A percentile compares a stretch with the other conserved stretches of the same genome.
Evolutionary conservation across 2,329 filamentous ascomycete genomes (phyloP).

Genomic region (Phoma sp.): DNA sequence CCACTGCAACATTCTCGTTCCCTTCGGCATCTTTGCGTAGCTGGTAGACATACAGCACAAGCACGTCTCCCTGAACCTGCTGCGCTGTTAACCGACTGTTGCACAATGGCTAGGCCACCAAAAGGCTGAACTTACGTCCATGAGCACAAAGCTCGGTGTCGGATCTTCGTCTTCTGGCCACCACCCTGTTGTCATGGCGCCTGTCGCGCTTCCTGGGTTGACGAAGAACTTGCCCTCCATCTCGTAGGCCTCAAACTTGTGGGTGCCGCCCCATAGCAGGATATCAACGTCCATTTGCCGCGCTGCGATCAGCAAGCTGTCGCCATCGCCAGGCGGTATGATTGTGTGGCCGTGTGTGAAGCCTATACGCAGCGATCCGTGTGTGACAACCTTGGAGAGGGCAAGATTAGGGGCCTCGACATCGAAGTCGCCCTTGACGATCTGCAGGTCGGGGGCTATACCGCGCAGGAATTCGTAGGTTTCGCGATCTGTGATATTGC

Average conservation of each 20-base stretch:
- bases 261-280: constrained; percentile 71
- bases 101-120: background rate
- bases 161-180: constrained; percentile 68
- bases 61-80: constrained; percentile 92
- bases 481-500: constrained; percentile 63
- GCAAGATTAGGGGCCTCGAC: constrained; percentile 70
- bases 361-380: constrained; percentile 70
- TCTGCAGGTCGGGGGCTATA: constrained; percentile 67
- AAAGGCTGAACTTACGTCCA: constrained; percentile 78
- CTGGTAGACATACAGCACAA: constrained; percentile 91
- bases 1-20: constrained; percentile 60
- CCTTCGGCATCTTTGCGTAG: constrained; percentile 60
- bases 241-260: constrained; percentile 74
- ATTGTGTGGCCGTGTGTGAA: constrained; percentile 77
- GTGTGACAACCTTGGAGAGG: constrained; percentile 72
- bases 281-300: constrained; percentile 75
- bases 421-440: constrained; percentile 74
- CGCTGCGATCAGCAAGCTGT: constrained; percentile 70
- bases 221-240: constrained; percentile 75
- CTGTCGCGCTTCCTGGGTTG: constrained; percentile 71
- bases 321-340: constrained; percentile 70
- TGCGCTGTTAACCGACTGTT: constrained; percentile 25
- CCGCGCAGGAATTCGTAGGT: constrained; percentile 63
- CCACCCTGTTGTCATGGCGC: constrained; percentile 67
- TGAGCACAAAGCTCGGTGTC: constrained; percentile 90